phyloP scores from a whole-genome alignment of 2,329 filamentous ascomycete genomes.

The Aspergillus clavatus region DNA sequence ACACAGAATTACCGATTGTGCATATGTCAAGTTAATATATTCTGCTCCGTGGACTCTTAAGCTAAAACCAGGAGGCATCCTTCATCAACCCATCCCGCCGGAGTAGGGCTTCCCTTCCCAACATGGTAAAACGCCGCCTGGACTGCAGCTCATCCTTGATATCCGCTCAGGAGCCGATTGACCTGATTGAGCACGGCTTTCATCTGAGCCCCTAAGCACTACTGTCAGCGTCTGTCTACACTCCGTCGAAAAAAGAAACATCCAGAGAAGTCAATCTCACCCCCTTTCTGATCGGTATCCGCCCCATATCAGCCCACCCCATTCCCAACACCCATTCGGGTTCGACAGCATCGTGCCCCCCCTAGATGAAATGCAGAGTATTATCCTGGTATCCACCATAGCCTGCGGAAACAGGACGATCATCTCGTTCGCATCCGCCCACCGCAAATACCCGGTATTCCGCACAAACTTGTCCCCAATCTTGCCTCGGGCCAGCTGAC shows the following conservation, averaged over 20 bases:
- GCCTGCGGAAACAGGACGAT: constrained; percentile 11
- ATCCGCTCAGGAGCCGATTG: constrained; percentile 11
- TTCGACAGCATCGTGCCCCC: constrained; percentile 8
- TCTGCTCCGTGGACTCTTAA: too few relatives aligned
- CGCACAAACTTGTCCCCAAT: constrained; percentile 10
- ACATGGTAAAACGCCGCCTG: too few relatives aligned
- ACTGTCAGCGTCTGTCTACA: neutral
- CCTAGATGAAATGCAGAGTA: constrained; percentile 9
- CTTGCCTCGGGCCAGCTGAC: constrained; percentile 8
- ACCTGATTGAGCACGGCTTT: constrained; percentile 14
- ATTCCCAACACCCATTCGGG: constrained; percentile 15
- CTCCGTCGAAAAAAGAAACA: neutral
- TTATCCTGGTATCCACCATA: constrained; percentile 6
- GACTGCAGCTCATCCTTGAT: neutral
- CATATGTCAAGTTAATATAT: too few relatives aligned
- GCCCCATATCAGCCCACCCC: constrained; percentile 13
- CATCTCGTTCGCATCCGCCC: constrained; percentile 14
- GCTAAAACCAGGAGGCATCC: too few relatives aligned
- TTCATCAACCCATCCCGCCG: too few relatives aligned
- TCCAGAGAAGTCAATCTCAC: neutral
- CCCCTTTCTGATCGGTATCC: constrained; percentile 12
- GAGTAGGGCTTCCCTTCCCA: too few relatives aligned
- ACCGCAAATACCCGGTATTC: constrained; percentile 15
- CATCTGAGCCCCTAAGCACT: constrained; percentile 13
- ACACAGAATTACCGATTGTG: too few relatives aligned